Percentiles rank a stretch among this genome's conserved stretches.
These are phyloP conservation scores for Pseudocercospora pini-densiflorae DNA, from an alignment of 2,329 filamentous ascomycete species.

Conservation along the genomic window DNA sequence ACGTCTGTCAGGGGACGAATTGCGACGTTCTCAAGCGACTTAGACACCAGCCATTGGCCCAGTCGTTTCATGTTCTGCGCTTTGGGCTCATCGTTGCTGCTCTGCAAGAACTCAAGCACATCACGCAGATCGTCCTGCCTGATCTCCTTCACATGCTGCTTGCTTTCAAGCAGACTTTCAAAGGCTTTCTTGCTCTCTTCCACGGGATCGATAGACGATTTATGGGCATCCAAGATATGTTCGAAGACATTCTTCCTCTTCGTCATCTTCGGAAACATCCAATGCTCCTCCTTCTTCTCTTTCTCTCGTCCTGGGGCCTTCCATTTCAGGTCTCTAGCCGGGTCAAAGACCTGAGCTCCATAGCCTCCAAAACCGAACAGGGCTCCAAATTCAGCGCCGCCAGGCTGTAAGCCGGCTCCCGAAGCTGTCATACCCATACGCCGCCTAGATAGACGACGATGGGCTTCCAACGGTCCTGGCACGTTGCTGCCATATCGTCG, in stretches of 20 bases:
- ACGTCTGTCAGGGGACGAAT: constrained; percentile 8
- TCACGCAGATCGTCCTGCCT: constrained; percentile 13
- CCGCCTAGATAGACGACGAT: constrained; percentile 59
- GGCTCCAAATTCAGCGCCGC: constrained; percentile 35
- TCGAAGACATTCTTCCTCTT: constrained; percentile 23
- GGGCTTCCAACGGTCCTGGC: constrained; percentile 66
- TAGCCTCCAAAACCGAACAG: constrained; percentile 34
- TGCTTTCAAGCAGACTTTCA: constrained; percentile 23
- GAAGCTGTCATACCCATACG: constrained; percentile 51
- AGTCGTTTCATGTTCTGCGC: constrained; percentile 30
- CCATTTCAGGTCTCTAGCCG: constrained; percentile 33
- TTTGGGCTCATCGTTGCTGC: constrained; percentile 29
- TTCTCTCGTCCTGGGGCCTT: constrained; percentile 28
- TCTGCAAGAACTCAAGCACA: constrained; percentile 31
- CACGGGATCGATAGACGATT: constrained; percentile 15
- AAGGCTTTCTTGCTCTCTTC: constrained; percentile 30
- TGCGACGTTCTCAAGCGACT: neutral
- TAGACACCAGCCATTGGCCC: constrained; percentile 28
- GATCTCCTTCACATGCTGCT: neutral
- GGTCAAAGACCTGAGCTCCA: constrained; percentile 22
- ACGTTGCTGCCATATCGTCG: constrained; percentile 63
- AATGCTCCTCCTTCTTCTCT: constrained; percentile 19
- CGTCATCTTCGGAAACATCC: constrained; percentile 22
- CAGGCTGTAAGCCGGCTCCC: constrained; percentile 16
- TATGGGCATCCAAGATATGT: constrained; percentile 17